Base-by-base conservation (phyloP, 148 eudicot species). In the Pouteria glomerata region DNA sequence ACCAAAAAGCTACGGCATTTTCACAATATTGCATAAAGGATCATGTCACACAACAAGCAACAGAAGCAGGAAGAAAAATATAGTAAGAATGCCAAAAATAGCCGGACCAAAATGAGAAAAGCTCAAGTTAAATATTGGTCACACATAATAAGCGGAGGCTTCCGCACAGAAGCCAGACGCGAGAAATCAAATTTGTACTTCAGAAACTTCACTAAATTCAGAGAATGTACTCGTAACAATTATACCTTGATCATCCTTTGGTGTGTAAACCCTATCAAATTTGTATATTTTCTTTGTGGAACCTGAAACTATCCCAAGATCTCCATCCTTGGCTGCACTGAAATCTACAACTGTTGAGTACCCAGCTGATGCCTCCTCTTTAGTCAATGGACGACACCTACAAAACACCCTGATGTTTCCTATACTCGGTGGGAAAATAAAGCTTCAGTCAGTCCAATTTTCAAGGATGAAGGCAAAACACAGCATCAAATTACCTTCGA, bases 321-420 rank as follows among this genome's bases (percentile, higher is more conserved):
- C 98, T 48, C 98, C 95, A 69, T 93, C 95, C 73, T 85, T 87
- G 70, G 93, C 90, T 69, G 91, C 86, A 69, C 80, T 87, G 78
- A 93, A 91, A 72, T 89, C 95, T 33, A 91, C 87, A 60, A 86
- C 77, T 24, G 86, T 83, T 26, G 90, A 74, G 78, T 79, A 83
- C 23, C 93, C 86, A 60, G 74, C 76, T 39, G 77, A 63, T 41
- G 71, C 68, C 73, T 91, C 98, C 58, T 78, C 78, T 78, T 79
- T 91, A 82, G 77, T 86, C 73, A 86, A 70, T 44, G 97, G 98
- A 34, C 98, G 83, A 74, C 98, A 93, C 18, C 98, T 90, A 57
- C 97, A 93, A 75, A 93, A 93, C 33, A 93, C 98, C 81, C 98
- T 89, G 48, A 93, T 93, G 76, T 90, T 93, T 57, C 98, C 98